Percentiles rank a stretch among this genome's conserved stretches.
phyloP scores from a whole-genome alignment of 306 rosid genomes.

The Glycine latifolia region DNA sequence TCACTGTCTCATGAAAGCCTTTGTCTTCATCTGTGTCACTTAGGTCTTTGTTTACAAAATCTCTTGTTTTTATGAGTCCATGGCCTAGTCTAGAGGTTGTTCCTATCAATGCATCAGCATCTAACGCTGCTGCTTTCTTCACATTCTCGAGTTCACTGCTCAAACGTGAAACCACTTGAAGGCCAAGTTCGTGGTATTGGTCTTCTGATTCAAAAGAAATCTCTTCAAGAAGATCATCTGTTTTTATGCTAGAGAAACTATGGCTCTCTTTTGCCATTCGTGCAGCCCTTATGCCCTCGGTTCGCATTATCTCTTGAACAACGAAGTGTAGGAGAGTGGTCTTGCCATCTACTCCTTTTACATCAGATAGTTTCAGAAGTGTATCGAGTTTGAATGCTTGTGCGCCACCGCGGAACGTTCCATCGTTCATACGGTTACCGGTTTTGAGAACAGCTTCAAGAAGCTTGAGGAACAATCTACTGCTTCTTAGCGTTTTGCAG shows the following conservation, averaged over 20 bases:
- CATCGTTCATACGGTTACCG: conserved; percentile 98
- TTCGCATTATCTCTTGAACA: conserved; percentile 90
- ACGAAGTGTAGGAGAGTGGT: conserved; percentile 92
- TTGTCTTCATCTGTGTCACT: conserved; percentile 48
- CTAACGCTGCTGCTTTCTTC: conserved; percentile 81
- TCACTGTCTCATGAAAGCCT: conserved; percentile 59
- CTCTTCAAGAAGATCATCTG: conserved; percentile 69
- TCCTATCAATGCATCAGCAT: conserved; percentile 80
- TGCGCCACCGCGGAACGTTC: conserved; percentile 98
- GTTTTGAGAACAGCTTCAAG: conserved; percentile 99
- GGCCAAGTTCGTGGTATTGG: conserved; percentile 71
- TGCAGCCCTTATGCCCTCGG: conserved; percentile 84
- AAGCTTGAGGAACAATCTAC: conserved; percentile 92
- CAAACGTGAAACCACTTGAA: conserved; percentile 74
- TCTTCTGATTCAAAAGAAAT: conserved; percentile 61
- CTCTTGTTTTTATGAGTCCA: conserved; percentile 63
- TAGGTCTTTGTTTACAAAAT: conserved; percentile 65
- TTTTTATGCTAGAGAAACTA: conserved; percentile 74
- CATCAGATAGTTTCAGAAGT: conserved; percentile 86
- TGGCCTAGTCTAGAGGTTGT: conserved; percentile 79
- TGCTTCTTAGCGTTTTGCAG: conserved; percentile 79
- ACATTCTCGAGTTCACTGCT: conserved; percentile 81
- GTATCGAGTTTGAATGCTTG: conserved; percentile 97
- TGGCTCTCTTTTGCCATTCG: conserved; percentile 58
- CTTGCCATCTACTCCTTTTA: conserved; percentile 93